These are phyloP conservation scores for Onygenales sp. DNA, from an alignment of 2,329 filamentous ascomycete species.

Conservation along the genomic window DNA sequence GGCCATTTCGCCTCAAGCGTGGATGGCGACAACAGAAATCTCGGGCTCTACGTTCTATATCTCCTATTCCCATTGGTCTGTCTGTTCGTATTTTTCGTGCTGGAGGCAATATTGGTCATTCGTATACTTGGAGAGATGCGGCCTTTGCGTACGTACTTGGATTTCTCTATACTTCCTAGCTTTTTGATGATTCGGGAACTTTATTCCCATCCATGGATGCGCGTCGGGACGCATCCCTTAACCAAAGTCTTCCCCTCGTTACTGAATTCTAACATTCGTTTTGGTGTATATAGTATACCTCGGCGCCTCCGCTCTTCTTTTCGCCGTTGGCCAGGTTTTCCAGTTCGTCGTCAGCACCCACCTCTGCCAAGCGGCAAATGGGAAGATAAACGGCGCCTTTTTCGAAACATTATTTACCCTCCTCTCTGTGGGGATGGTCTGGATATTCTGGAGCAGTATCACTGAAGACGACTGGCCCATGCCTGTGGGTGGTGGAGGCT, in stretches of 20 bases:
- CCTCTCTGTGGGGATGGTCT: slow-evolving; percentile 69
- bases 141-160: slow-evolving; percentile 61
- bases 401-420: slow-evolving; percentile 93
- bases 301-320: slow-evolving; percentile 62
- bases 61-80: slow-evolving; percentile 83
- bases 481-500: slow-evolving; percentile 26
- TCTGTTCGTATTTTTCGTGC: slow-evolving; percentile 74
- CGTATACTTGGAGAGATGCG: slow-evolving; percentile 76
- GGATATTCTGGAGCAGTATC: slow-evolving; percentile 98
- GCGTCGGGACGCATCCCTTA: too few relatives aligned
- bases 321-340: slow-evolving; percentile 90
- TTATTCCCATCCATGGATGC: too few relatives aligned
- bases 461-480: slow-evolving; percentile 96
- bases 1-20: slow-evolving; percentile 59
- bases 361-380: slow-evolving; percentile 72
- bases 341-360: slow-evolving; percentile 88
- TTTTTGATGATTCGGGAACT: too few relatives aligned
- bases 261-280: neutral
- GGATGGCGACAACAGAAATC: slow-evolving; percentile 54
- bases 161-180: neutral
- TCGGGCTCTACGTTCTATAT: slow-evolving; percentile 89
- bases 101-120: slow-evolving; percentile 77
- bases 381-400: slow-evolving; percentile 84
- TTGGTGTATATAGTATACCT: slow-evolving; percentile 54
- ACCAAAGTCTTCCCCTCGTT: neutral